A percentile compares a stretch with the other conserved stretches of the same genome.
These are phyloP conservation scores for Biscutella auriculata DNA, from an alignment of 441 rosid genomes.

Conservation along the genomic window DNA sequence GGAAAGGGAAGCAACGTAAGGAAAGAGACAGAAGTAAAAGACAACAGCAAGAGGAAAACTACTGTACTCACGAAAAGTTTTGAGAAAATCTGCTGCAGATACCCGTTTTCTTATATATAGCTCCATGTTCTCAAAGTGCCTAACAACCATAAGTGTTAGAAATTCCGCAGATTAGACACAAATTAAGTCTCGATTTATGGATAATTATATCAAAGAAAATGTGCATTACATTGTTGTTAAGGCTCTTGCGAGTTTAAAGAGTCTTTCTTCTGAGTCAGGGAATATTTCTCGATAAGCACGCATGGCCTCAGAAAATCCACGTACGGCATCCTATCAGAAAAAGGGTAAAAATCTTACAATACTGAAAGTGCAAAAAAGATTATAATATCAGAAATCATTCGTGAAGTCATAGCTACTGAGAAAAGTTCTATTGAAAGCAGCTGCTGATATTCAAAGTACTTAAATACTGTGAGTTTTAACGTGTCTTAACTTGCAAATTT, in stretches of 20 bases:
- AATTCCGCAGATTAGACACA: not conserved
- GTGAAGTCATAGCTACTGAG: not conserved
- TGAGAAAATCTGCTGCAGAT: constrained; percentile 48
- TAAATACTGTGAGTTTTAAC: not conserved
- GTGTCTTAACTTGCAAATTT: not conserved
- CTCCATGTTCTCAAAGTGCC: constrained; percentile 65
- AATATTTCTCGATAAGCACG: constrained; percentile 85
- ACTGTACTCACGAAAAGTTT: constrained; percentile 49
- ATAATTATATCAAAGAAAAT: constrained; percentile 6
- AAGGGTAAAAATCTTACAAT: not conserved
- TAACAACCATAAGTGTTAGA: constrained; percentile 19
- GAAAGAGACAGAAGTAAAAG: constrained; percentile 10
- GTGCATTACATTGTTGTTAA: constrained; percentile 52
- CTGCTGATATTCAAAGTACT: not conserved
- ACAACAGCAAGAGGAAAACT: constrained; percentile 11
- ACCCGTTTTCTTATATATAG: constrained; percentile 45
- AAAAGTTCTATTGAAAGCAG: not conserved
- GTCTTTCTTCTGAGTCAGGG: constrained; percentile 79
- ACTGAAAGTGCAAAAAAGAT: not conserved
- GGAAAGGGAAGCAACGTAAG: constrained; percentile 2
- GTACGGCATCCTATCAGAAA: constrained; percentile 49
- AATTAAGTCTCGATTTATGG: not conserved
- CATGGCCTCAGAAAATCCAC: constrained; percentile 81
- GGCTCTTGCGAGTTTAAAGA: constrained; percentile 60
- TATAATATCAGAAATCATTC: not conserved